Evolutionary conservation across 2,329 filamentous ascomycete species (phyloP).

Genomic region (Ophiostoma perfectum): DNA sequence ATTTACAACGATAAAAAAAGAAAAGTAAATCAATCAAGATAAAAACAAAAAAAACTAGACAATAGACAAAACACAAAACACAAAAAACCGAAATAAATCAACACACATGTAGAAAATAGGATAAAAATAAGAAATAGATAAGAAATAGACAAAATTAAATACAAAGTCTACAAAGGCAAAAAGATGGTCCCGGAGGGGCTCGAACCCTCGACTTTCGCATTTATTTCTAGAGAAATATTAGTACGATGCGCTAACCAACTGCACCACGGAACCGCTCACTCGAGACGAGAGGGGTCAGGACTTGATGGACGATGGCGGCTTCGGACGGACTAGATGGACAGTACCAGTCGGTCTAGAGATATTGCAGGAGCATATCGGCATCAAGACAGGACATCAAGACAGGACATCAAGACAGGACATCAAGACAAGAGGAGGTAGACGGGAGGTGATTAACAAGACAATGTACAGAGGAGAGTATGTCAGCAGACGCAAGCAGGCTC

Average conservation of each 20-base stretch:
- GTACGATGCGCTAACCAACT: constrained; percentile 23
- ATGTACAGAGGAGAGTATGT: background rate
- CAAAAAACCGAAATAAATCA: background rate
- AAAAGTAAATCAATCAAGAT: no score
- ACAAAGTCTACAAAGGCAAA: constrained; percentile 2
- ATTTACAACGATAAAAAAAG: no score
- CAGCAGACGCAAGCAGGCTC: background rate
- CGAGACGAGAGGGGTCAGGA: constrained; percentile 14
- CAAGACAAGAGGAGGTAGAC: no score
- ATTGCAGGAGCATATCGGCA: background rate
- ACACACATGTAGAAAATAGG: background rate
- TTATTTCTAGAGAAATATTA: constrained; percentile 21
- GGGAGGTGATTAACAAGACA: background rate
- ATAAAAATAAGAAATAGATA: background rate
- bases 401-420: no score
- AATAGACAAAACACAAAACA: background rate
- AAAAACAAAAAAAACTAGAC: background rate
- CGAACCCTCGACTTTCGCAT: constrained; percentile 23
- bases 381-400: no score
- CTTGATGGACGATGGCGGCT: constrained; percentile 12
- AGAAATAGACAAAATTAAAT: background rate
- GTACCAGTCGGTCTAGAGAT: background rate
- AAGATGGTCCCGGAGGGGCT: constrained; percentile 20
- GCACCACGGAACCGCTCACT: constrained; percentile 22
- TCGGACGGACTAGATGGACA: background rate